These are phyloP conservation scores for Quercus alba DNA, from an alignment of 306 rosid species.

Conservation along the genomic window DNA sequence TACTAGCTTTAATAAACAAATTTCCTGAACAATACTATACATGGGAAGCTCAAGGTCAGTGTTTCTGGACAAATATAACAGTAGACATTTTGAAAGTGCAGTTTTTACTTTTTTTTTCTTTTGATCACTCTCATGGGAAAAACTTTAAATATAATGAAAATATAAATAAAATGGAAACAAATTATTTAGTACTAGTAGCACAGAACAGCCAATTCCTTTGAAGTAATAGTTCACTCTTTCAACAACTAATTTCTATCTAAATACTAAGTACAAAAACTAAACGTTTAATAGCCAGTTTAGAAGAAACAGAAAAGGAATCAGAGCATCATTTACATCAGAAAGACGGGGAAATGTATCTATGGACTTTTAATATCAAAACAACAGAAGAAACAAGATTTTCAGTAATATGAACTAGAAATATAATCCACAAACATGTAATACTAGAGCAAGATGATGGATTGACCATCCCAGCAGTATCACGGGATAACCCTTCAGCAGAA, in stretches of 20 bases:
- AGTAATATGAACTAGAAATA: not conserved
- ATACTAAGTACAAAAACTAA: not conserved
- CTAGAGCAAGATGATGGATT: not conserved
- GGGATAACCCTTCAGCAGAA: not conserved
- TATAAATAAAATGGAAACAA: not conserved
- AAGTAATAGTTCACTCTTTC: too few relatives aligned
- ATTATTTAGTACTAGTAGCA: not conserved
- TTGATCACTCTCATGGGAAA: not conserved
- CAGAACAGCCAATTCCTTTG: too few relatives aligned
- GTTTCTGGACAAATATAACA: not conserved
- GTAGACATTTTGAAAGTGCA: not conserved
- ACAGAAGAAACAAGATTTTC: not conserved
- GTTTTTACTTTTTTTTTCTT: not conserved
- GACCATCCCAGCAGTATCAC: too few relatives aligned
- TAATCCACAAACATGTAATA: not conserved
- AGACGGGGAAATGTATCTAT: not conserved
- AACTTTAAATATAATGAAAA: not conserved
- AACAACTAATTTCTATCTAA: too few relatives aligned
- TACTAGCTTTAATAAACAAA: not conserved
- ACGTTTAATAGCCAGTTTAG: not conserved
- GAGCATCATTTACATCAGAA: not conserved
- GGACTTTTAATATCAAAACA: not conserved
- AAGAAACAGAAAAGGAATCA: not conserved
- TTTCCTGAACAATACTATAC: not conserved
- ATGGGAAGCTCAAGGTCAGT: not conserved